phyloP scores from a whole-genome alignment of 2,329 filamentous ascomycete species.

The Parafenestella ontariensis region DNA sequence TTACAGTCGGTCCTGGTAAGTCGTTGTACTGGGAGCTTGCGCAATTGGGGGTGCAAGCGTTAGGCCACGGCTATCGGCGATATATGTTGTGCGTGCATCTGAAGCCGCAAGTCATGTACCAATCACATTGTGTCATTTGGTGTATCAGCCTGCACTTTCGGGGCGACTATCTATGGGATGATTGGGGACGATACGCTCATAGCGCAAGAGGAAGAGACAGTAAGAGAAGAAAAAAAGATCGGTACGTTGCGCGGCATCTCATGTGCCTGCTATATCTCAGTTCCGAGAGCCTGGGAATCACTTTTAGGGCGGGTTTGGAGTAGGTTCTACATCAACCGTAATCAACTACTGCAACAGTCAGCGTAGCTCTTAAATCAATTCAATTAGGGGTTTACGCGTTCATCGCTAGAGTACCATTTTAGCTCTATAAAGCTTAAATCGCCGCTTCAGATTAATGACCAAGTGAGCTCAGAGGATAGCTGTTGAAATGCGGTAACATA shows the following conservation, averaged over 20 bases:
- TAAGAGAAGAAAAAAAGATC: neutral
- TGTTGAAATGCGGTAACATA: neutral
- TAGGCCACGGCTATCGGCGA: conserved; percentile 3
- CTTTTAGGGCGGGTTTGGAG: neutral
- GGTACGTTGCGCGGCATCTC: neutral
- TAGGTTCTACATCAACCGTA: neutral
- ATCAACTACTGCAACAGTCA: neutral
- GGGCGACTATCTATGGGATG: conserved; percentile 2
- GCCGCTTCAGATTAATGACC: neutral
- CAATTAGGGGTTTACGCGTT: neutral
- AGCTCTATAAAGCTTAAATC: neutral
- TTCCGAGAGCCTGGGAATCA: neutral
- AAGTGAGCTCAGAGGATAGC: neutral
- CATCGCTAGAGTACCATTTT: neutral
- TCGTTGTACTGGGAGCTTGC: conserved; percentile 6
- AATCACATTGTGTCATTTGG: conserved; percentile 18
- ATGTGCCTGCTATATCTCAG: neutral
- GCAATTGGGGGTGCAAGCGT: conserved; percentile 1
- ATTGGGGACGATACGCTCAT: neutral
- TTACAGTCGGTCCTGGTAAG: conserved; percentile 8
- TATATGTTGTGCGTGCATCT: neutral
- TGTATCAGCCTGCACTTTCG: conserved; percentile 5
- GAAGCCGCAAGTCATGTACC: conserved; percentile 6
- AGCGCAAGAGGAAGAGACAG: neutral
- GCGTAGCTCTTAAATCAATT: neutral